Conservation (phyloP, 768 basidiomycete species). For the Boletus huronensis region DNA sequence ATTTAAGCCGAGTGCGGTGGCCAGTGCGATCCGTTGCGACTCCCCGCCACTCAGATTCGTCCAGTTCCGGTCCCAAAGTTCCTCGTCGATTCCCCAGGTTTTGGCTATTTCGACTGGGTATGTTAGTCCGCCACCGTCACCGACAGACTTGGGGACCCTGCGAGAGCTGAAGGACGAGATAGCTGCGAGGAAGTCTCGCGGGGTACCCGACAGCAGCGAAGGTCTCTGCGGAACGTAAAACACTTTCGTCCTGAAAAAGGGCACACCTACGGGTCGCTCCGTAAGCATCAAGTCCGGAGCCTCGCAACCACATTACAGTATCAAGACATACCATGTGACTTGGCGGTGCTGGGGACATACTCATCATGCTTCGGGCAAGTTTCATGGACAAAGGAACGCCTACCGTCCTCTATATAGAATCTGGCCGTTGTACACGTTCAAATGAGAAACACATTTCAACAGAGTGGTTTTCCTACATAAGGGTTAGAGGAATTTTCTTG, state of each 20-base stretch:
- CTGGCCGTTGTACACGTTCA: slow-evolving; percentile 66
- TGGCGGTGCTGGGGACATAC: slow-evolving; percentile 41
- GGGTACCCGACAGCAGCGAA: slow-evolving; percentile 79
- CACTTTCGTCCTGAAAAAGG: slow-evolving; percentile 72
- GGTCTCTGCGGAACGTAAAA: slow-evolving; percentile 88
- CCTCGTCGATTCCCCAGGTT: slow-evolving; percentile 61
- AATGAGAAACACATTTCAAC: slow-evolving; percentile 79
- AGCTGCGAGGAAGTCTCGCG: slow-evolving; percentile 62
- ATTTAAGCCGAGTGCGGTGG: slow-evolving; percentile 67
- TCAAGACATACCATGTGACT: slow-evolving; percentile 41
- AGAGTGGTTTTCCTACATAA: slow-evolving; percentile 60
- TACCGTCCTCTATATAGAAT: slow-evolving; percentile 67
- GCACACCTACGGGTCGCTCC: slow-evolving; percentile 53
- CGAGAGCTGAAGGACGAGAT: slow-evolving; percentile 52
- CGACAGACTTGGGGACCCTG: slow-evolving; percentile 26
- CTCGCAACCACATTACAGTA: not conserved
- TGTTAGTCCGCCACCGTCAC: slow-evolving; percentile 24
- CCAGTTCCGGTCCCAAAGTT: slow-evolving; percentile 82
- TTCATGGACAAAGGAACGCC: slow-evolving; percentile 16
- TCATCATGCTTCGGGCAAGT: not conserved
- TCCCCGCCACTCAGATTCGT: slow-evolving; percentile 81
- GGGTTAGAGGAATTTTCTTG: slow-evolving; percentile 2
- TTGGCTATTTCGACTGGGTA: slow-evolving; percentile 52
- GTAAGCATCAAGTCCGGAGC: not conserved
- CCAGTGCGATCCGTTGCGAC: slow-evolving; percentile 76